Conservation (phyloP, 768 basidiomycete species). For the Mycena vulgaris region DNA sequence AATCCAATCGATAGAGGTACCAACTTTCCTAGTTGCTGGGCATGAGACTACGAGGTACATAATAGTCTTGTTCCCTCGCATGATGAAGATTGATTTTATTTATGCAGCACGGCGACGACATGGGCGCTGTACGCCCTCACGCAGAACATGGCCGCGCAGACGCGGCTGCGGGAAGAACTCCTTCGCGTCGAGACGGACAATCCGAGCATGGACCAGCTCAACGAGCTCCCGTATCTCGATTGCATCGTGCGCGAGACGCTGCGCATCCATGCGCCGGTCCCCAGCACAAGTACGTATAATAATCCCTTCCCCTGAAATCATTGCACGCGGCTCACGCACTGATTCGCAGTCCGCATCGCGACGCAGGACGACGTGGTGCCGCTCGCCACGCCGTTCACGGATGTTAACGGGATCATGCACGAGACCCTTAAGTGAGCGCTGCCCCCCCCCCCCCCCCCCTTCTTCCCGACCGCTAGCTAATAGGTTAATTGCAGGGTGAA, state of each 20-base stretch:
- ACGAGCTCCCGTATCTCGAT: slow-evolving; percentile 68
- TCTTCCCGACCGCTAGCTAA: slow-evolving; percentile 41
- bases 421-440: slow-evolving; percentile 52
- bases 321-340: no score
- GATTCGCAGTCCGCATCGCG: slow-evolving; percentile 45
- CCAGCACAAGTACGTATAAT: slow-evolving; percentile 38
- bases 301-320: neutral
- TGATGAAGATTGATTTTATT: neutral
- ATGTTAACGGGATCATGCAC: slow-evolving; percentile 49
- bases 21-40: slow-evolving; percentile 73
- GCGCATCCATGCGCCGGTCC: slow-evolving; percentile 59
- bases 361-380: slow-evolving; percentile 58
- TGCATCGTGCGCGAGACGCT: slow-evolving; percentile 63
- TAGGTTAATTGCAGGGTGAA: slow-evolving; percentile 43
- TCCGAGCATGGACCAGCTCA: slow-evolving; percentile 70
- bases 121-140: slow-evolving; percentile 66
- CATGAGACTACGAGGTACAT: slow-evolving; percentile 60
- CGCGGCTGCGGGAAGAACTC: slow-evolving; percentile 63
- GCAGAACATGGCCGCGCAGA: slow-evolving; percentile 57
- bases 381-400: slow-evolving; percentile 53
- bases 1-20: slow-evolving; percentile 60
- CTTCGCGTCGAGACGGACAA: slow-evolving; percentile 54
- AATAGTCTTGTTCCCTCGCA: neutral
- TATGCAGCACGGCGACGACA: slow-evolving; percentile 49
- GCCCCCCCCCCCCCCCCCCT: slow-evolving; percentile 41